Evolutionary conservation across 2,329 filamentous ascomycete species (phyloP).

Genomic region (Trichoderma arundinaceum): DNA sequence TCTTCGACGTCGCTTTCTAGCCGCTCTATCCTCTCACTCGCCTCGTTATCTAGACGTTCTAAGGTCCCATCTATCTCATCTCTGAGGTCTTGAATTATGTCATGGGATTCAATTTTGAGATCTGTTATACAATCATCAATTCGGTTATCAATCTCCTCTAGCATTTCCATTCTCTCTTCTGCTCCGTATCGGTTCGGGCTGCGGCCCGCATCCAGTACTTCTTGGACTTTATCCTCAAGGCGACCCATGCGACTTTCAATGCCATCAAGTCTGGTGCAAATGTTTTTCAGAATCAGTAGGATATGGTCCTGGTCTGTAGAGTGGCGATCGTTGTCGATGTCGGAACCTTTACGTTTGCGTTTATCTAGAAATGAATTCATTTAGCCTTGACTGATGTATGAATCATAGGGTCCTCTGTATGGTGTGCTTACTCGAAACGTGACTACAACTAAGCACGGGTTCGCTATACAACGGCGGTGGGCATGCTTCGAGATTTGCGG

Average conservation of each 20-base stretch:
- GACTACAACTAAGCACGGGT: neutral
- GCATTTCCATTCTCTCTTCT: neutral
- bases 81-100: neutral
- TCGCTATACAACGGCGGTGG: neutral
- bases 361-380: neutral
- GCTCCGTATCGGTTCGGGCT: neutral
- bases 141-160: conserved; percentile 9
- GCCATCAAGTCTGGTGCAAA: neutral
- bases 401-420: too few species aligned
- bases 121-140: conserved; percentile 11
- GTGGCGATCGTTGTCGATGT: neutral
- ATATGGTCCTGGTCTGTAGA: neutral
- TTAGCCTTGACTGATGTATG: neutral
- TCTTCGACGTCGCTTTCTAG: neutral
- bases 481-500: neutral
- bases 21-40: neutral
- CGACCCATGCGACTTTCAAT: neutral
- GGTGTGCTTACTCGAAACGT: conserved; percentile 4
- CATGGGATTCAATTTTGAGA: neutral
- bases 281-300: neutral
- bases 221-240: conserved; percentile 13
- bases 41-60: neutral
- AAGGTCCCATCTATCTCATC: neutral
- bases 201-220: neutral
- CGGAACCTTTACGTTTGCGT: neutral